Evolutionary conservation across 257 asterid species (phyloP).

Genomic region (Oldenlandia corymbosa): DNA sequence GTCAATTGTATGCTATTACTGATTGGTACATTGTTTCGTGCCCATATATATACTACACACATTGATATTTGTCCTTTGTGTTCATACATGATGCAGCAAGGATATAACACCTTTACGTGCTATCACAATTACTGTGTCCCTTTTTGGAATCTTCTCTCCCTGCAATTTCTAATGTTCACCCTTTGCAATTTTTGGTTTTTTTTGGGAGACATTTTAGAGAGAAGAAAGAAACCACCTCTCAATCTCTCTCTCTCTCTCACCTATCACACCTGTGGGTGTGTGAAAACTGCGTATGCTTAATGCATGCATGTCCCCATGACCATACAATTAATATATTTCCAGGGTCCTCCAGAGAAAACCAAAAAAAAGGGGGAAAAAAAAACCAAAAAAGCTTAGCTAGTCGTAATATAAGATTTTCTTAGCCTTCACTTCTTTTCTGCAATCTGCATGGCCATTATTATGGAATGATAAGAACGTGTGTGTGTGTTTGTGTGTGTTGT

Average conservation of each 20-base stretch:
- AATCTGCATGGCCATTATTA: slow-evolving; percentile 28
- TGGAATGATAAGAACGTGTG: slow-evolving; percentile 20
- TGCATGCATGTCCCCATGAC: no score
- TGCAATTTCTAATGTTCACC: slow-evolving; percentile 22
- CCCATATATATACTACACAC: slow-evolving; percentile 18
- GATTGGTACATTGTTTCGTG: slow-evolving; percentile 20
- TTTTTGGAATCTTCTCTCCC: slow-evolving; percentile 49
- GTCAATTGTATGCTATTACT: slow-evolving; percentile 18
- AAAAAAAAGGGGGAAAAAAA: no score
- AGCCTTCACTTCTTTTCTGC: no score
- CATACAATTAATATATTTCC: no score
- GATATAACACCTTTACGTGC: slow-evolving; percentile 44
- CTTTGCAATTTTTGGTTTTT: no score
- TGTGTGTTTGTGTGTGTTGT: neutral
- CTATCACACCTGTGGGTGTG: no score
- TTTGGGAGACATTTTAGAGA: no score
- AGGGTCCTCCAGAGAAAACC: no score
- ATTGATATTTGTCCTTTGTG: slow-evolving; percentile 28
- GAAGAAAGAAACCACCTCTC: no score
- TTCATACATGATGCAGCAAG: slow-evolving; percentile 25
- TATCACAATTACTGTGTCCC: slow-evolving; percentile 37
- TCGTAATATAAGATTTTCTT: slow-evolving; percentile 5
- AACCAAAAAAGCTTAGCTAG: no score
- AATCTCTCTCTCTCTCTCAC: no score
- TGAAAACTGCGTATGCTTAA: no score